Evolutionary conservation across 1,284 basidiomycete genomes (phyloP).

Genomic region (Ganoderma boninense): DNA sequence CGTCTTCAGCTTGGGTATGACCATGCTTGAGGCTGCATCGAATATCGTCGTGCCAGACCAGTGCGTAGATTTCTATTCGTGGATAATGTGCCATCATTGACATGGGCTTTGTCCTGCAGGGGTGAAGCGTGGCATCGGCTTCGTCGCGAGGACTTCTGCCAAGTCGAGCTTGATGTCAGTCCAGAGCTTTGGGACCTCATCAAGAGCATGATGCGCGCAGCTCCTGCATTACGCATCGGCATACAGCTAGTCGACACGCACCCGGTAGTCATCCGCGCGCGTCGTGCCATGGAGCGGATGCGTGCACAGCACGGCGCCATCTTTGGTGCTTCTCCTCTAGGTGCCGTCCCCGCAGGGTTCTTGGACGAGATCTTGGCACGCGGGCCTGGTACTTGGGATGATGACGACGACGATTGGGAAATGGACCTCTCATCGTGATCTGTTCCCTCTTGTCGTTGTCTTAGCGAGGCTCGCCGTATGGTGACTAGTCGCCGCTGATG

Average conservation of each 20-base stretch:
- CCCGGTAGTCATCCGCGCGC: slow-evolving; percentile 74
- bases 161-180: slow-evolving; percentile 82
- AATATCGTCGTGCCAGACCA: slow-evolving; percentile 97
- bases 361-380: slow-evolving; percentile 63
- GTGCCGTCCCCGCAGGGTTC: slow-evolving; percentile 63
- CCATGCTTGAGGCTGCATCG: slow-evolving; percentile 93
- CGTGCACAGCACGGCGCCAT: slow-evolving; percentile 52
- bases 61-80: slow-evolving; percentile 60
- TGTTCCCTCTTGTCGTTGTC: neutral
- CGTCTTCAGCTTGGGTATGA: slow-evolving; percentile 97
- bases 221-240: slow-evolving; percentile 69
- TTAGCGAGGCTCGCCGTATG: neutral
- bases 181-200: slow-evolving; percentile 78
- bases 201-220: slow-evolving; percentile 80
- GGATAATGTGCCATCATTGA: slow-evolving; percentile 9
- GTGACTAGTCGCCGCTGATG: slow-evolving; percentile 3
- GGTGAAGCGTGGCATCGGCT: slow-evolving; percentile 95
- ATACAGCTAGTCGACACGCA: slow-evolving; percentile 69
- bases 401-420: slow-evolving; percentile 28
- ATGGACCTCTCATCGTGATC: slow-evolving; percentile 48
- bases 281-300: slow-evolving; percentile 66
- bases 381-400: slow-evolving; percentile 7
- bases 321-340: slow-evolving; percentile 75
- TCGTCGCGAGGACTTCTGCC: slow-evolving; percentile 91
- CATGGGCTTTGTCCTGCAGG: slow-evolving; percentile 49